Evolutionary conservation across 2,329 filamentous ascomycete species (phyloP), one percentile per base, ranked within the genome.

Genomic region (Verticillium longisporum): DNA sequence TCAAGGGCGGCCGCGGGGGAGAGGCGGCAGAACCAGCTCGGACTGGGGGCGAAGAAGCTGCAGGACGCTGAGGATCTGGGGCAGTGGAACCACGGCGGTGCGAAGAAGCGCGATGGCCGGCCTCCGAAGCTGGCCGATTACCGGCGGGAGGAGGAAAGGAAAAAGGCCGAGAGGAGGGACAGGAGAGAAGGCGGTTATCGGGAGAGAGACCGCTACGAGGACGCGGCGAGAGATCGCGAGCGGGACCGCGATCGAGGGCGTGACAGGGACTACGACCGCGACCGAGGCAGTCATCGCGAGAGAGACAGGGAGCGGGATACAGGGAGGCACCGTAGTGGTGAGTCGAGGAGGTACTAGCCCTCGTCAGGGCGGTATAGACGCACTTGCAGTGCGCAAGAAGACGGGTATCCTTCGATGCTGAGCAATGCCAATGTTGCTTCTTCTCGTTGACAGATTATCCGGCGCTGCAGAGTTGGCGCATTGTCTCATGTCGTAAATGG

Each of bases 11-110:
- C 87, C 18, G 80, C 87, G 14, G 54, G 54, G 26, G 88, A 89
- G 70, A 83, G 87, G 58, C 85, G 93, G 57, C 88, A 92, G 15
- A 92, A 92, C 62, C 83, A 96, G 61, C 80, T 98, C 10, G 95
- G 95, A 0, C 88, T 98, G 7, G 95, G 94, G 3, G 93, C 93
- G 11, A 97, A 94, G 70, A 87, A 92, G 69, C 82, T 92, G 15
- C 86, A 89, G 56, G 85, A 82, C 41, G 83, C 80, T 26, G 83
- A 91, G 64, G 91, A 96, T 67, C 77, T 96, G 18, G 91, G 90
- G 1, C 88, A 85, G 1, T 96, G 91, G 91, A 89, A 92, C 13
- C 90, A 89, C 62, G 86, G 85, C 60, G 82, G 83, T 61, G 83
- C 84, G 68, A 80, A 80, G 61, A 79, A 78, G 26, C 41, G 41